Conservation (phyloP, 2,329 filamentous ascomycete genomes). For the Penicillium glabrum region DNA sequence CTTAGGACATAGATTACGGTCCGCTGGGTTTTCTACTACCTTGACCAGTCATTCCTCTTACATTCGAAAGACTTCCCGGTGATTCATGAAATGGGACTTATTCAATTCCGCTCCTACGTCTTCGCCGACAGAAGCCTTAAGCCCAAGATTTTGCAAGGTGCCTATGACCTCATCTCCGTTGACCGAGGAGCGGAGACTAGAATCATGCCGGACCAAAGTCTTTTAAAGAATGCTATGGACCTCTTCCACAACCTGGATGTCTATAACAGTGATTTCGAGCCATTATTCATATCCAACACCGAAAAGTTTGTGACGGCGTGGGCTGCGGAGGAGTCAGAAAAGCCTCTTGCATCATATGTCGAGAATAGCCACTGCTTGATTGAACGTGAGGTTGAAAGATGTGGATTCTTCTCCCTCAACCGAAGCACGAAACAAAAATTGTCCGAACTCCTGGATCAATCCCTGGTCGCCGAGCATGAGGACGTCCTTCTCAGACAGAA, state of each 20-base stretch:
- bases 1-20: slow-evolving; percentile 59
- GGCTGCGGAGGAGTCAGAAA: slow-evolving; percentile 64
- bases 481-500: slow-evolving; percentile 64
- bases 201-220: slow-evolving; percentile 57
- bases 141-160: slow-evolving; percentile 61
- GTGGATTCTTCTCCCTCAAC: slow-evolving; percentile 78
- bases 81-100: slow-evolving; percentile 78
- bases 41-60: slow-evolving; percentile 86
- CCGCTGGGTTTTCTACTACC: slow-evolving; percentile 87
- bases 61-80: slow-evolving; percentile 67
- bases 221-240: slow-evolving; percentile 74
- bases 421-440: slow-evolving; percentile 77
- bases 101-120: slow-evolving; percentile 67
- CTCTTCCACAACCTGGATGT: slow-evolving; percentile 84
- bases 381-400: slow-evolving; percentile 69
- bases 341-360: slow-evolving; percentile 74
- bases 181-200: slow-evolving; percentile 61
- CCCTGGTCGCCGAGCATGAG: slow-evolving; percentile 69
- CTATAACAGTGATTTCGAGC: slow-evolving; percentile 79
- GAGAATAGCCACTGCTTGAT: slow-evolving; percentile 68
- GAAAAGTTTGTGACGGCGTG: slow-evolving; percentile 68
- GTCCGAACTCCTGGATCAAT: slow-evolving; percentile 69
- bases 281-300: slow-evolving; percentile 67
- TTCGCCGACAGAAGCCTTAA: slow-evolving; percentile 56
- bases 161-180: slow-evolving; percentile 72